phyloP scores from a whole-genome alignment of 2,329 filamentous ascomycete species.

The Claviceps humidiphila region DNA sequence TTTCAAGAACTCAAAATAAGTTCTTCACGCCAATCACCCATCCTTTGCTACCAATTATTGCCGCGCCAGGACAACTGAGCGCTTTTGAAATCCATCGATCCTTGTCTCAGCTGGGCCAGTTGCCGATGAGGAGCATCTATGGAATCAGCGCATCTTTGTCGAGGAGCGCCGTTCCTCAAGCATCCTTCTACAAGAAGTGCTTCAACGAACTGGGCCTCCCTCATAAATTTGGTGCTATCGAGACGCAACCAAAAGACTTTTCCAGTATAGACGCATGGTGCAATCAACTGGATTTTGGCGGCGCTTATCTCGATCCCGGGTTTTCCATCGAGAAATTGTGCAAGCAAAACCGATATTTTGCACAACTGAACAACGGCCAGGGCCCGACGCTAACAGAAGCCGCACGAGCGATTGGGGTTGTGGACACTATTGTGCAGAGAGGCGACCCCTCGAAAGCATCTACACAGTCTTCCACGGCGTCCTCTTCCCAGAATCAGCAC shows the following conservation, averaged over 20 bases:
- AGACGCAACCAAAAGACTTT: constrained; percentile 51
- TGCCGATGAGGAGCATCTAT: constrained; percentile 69
- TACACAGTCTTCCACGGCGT: constrained; percentile 32
- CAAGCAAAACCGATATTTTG: constrained; percentile 38
- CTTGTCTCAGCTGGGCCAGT: constrained; percentile 63
- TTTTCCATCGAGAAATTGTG: constrained; percentile 48
- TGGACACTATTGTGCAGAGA: constrained; percentile 67
- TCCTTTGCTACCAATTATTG: constrained; percentile 68
- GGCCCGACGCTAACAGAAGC: constrained; percentile 58
- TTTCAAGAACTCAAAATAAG: constrained; percentile 71
- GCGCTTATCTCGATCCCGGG: constrained; percentile 67
- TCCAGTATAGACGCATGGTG: constrained; percentile 59
- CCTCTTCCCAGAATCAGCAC: constrained; percentile 30
- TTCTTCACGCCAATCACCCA: constrained; percentile 84
- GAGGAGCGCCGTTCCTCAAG: constrained; percentile 52
- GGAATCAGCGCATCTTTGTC: constrained; percentile 61
- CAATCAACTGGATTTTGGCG: constrained; percentile 63
- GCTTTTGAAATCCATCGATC: constrained; percentile 75
- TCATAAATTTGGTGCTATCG: constrained; percentile 64
- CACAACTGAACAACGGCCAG: constrained; percentile 33
- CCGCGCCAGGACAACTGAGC: constrained; percentile 74
- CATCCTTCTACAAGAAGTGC: constrained; percentile 76
- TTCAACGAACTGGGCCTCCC: constrained; percentile 77
- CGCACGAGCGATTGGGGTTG: constrained; percentile 62
- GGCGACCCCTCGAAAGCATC: constrained; percentile 29